Conservation (phyloP, 345 rosid genomes). For the Euclidium syriacum region DNA sequence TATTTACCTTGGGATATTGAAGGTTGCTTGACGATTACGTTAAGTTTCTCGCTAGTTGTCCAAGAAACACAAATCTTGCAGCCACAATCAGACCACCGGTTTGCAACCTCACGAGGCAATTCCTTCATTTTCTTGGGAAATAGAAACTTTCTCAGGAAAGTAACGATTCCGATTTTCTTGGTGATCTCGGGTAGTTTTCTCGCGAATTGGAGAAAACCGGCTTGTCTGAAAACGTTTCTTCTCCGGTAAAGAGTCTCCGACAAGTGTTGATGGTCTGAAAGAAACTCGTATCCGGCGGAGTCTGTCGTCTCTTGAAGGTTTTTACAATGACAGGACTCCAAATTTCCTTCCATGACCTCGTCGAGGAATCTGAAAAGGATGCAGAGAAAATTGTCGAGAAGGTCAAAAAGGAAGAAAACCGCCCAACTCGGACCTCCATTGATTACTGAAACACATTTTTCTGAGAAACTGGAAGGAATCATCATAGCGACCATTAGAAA, state of each 20-base stretch:
- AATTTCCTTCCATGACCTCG: constrained; percentile 42
- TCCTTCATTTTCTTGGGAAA: constrained; percentile 1
- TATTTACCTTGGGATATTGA: constrained; percentile 37
- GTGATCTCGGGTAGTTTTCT: constrained; percentile 29
- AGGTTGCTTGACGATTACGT: constrained; percentile 46
- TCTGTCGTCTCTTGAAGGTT: constrained; percentile 4
- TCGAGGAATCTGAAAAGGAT: constrained; percentile 45
- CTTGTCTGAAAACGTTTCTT: constrained; percentile 43
- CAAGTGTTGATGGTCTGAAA: constrained; percentile 30
- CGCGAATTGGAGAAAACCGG: constrained; percentile 33
- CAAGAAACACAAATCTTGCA: constrained; percentile 62
- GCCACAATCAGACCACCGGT: constrained; percentile 77
- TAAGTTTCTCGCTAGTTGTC: constrained; percentile 44
- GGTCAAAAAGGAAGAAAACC: constrained; percentile 52
- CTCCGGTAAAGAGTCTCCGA: constrained; percentile 58
- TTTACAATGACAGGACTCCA: constrained; percentile 41
- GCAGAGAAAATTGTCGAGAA: constrained; percentile 51
- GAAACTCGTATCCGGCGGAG: constrained; percentile 7
- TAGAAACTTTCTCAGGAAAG: constrained; percentile 14
- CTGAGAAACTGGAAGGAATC: constrained; percentile 15
- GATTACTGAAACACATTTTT: constrained; percentile 32
- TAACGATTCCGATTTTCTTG: constrained; percentile 17
- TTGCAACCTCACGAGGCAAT: not conserved
- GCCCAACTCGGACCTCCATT: constrained; percentile 24
- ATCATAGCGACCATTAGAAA: constrained; percentile 13